A percentile compares a stretch with the other conserved stretches of the same genome.
These are phyloP conservation scores for Neofusicoccum kwambonambiense DNA, from an alignment of 2,329 filamentous ascomycete species.

Conservation along the genomic window DNA sequence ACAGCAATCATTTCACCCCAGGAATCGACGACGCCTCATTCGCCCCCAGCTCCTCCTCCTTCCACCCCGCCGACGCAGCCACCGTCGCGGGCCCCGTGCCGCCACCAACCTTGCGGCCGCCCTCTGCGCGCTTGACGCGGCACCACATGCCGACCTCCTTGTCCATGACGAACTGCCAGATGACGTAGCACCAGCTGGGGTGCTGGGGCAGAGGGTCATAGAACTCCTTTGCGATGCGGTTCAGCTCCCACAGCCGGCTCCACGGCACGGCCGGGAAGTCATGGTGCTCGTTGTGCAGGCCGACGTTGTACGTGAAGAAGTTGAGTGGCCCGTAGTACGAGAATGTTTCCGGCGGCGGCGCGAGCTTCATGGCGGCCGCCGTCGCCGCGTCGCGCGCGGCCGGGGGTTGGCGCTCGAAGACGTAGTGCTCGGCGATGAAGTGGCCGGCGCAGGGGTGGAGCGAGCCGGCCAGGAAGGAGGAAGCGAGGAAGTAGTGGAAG, in stretches of 20 bases:
- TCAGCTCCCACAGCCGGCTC: conserved; percentile 77
- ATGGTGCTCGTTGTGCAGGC: conserved; percentile 97
- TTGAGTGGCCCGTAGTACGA: conserved; percentile 96
- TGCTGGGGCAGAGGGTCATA: conserved; percentile 85
- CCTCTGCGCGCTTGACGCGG: conserved; percentile 86
- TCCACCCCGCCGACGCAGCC: conserved; percentile 32
- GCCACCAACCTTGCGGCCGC: conserved; percentile 60
- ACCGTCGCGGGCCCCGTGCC: conserved; percentile 22
- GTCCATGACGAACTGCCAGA: conserved; percentile 95
- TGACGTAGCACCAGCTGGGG: conserved; percentile 85
- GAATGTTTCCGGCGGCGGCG: conserved; percentile 81
- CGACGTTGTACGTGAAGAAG: conserved; percentile 92
- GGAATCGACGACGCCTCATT: conserved; percentile 48
- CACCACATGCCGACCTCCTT: conserved; percentile 86
- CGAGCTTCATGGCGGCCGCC: conserved; percentile 26
- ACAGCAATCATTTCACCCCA: conserved; percentile 29
- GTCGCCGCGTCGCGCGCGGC: conserved; percentile 55
- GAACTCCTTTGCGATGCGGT: conserved; percentile 82
- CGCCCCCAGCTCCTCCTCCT: conserved; percentile 49
- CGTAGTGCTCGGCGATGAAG: conserved; percentile 92
- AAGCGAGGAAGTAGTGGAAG: conserved; percentile 79
- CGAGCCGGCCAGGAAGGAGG: conserved; percentile 88
- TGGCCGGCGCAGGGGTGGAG: conserved; percentile 94
- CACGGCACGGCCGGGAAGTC: conserved; percentile 97
- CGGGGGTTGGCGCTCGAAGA: conserved; percentile 51